Conservation (phyloP, 2,329 filamentous ascomycete genomes). For the Magnaporthiopsis rhizophila region DNA sequence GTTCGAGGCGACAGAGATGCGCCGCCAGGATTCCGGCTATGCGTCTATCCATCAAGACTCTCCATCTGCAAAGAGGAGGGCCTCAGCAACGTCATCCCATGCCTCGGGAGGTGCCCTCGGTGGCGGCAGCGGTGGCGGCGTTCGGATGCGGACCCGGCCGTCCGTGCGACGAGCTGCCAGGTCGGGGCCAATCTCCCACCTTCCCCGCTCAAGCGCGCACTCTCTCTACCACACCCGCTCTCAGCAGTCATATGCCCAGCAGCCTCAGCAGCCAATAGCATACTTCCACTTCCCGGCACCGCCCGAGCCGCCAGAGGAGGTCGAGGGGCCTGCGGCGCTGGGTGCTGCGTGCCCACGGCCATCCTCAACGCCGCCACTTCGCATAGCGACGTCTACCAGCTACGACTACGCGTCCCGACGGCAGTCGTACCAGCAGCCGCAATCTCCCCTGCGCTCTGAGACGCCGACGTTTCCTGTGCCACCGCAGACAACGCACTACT, state of each 20-base stretch:
- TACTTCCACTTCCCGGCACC: constrained; percentile 39
- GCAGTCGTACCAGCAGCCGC: constrained; percentile 1
- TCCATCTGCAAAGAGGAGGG: constrained; percentile 18
- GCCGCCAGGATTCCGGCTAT: constrained; percentile 51
- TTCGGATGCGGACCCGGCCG: constrained; percentile 28
- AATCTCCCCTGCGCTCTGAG: constrained; percentile 12
- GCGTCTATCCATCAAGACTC: constrained; percentile 32
- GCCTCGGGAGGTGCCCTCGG: constrained; percentile 15
- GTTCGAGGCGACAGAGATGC: constrained; percentile 33
- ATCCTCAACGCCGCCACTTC: constrained; percentile 11
- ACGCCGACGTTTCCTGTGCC: constrained; percentile 33
- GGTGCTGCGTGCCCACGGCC: neutral
- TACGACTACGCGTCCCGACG: constrained; percentile 9
- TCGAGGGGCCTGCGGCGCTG: constrained; percentile 8
- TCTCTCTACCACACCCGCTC: constrained; percentile 18
- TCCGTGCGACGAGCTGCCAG: constrained; percentile 31
- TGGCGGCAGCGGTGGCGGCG: constrained; percentile 12
- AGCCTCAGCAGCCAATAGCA: constrained; percentile 20
- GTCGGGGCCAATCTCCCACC: constrained; percentile 24
- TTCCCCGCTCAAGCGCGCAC: constrained; percentile 18
- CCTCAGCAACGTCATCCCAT: constrained; percentile 21
- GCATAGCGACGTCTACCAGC: constrained; percentile 2
- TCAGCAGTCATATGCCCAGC: constrained; percentile 13
- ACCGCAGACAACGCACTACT: constrained; percentile 56
- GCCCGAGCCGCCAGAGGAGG: constrained; percentile 26